phyloP scores from a whole-genome alignment of 495 filamentous ascomycete genomes.

The Xanthoparmelia taractica region DNA sequence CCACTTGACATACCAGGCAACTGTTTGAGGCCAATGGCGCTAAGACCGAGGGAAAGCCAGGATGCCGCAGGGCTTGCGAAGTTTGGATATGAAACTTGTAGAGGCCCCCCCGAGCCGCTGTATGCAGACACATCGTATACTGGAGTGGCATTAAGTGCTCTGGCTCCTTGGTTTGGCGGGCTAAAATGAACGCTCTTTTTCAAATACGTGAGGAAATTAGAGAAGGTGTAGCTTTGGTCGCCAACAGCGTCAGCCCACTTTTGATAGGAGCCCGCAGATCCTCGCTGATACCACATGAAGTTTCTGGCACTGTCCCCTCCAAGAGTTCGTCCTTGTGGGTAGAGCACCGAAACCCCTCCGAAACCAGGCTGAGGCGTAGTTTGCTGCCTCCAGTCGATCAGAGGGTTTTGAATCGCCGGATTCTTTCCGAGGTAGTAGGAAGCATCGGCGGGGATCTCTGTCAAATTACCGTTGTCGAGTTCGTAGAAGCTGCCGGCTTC shows the following conservation, averaged over 20 bases:
- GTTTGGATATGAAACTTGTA: too few species aligned
- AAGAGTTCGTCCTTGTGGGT: slow-evolving; percentile 25
- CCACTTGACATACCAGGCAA: too few species aligned
- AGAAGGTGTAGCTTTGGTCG: slow-evolving; percentile 48
- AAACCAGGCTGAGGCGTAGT: slow-evolving; percentile 35
- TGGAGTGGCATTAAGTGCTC: slow-evolving; percentile 39
- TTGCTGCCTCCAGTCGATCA: slow-evolving; percentile 44
- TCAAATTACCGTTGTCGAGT: slow-evolving; percentile 35
- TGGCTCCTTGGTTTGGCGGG: slow-evolving; percentile 35
- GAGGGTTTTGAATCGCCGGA: slow-evolving; percentile 21
- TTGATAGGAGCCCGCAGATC: slow-evolving; percentile 37
- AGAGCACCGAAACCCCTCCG: slow-evolving; percentile 32
- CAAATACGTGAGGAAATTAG: slow-evolving; percentile 47
- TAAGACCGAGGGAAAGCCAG: too few species aligned
- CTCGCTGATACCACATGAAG: slow-evolving; percentile 29
- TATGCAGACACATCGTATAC: slow-evolving; percentile 37
- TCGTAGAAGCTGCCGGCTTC: slow-evolving; percentile 53
- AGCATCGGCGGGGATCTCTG: slow-evolving; percentile 30
- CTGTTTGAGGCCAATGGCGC: too few species aligned
- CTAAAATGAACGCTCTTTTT: slow-evolving; percentile 47
- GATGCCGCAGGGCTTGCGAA: too few species aligned
- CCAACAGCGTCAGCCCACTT: slow-evolving; percentile 51
- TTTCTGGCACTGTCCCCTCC: slow-evolving; percentile 24
- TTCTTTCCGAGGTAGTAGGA: slow-evolving; percentile 16
- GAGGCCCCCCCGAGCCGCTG: slow-evolving; percentile 33